These are phyloP conservation scores for Diplodia intermedia DNA, from an alignment of 2,329 filamentous ascomycete genomes.

Conservation along the genomic window DNA sequence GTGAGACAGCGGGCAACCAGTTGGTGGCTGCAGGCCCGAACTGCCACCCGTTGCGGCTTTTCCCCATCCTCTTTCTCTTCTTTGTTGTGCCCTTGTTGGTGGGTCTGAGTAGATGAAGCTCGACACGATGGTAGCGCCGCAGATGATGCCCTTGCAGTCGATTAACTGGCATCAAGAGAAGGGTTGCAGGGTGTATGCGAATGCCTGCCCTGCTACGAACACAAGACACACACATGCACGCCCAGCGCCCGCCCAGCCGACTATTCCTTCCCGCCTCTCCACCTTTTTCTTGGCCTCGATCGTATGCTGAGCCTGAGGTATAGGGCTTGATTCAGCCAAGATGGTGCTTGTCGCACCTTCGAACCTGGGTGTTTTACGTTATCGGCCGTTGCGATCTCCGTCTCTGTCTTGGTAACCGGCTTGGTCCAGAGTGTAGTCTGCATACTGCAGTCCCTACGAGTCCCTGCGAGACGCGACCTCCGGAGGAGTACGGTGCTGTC, in stretches of 20 bases:
- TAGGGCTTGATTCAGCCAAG: neutral
- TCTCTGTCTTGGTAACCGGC: neutral
- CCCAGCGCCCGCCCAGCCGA: neutral
- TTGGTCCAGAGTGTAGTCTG: neutral
- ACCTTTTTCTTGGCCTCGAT: neutral
- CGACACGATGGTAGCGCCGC: neutral
- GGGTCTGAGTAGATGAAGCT: neutral
- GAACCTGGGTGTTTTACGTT: neutral
- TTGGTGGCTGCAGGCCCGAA: neutral
- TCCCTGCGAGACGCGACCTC: too few relatives aligned
- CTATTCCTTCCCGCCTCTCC: neutral
- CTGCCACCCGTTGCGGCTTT: neutral
- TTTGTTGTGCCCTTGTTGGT: neutral
- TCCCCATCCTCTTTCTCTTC: neutral
- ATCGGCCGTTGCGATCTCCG: neutral
- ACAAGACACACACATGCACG: neutral
- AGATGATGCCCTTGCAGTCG: neutral
- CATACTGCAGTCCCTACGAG: neutral
- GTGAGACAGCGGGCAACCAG: neutral
- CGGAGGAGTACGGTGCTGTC: too few relatives aligned
- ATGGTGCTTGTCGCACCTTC: slow-evolving; percentile 1
- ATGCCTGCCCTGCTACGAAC: too few relatives aligned
- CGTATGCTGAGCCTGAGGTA: neutral
- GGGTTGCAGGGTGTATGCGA: too few relatives aligned
- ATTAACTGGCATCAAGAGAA: too few relatives aligned